These are phyloP conservation scores for Raphanus raphanistrum DNA, from an alignment of 345 rosid genomes.

Conservation along the genomic window DNA sequence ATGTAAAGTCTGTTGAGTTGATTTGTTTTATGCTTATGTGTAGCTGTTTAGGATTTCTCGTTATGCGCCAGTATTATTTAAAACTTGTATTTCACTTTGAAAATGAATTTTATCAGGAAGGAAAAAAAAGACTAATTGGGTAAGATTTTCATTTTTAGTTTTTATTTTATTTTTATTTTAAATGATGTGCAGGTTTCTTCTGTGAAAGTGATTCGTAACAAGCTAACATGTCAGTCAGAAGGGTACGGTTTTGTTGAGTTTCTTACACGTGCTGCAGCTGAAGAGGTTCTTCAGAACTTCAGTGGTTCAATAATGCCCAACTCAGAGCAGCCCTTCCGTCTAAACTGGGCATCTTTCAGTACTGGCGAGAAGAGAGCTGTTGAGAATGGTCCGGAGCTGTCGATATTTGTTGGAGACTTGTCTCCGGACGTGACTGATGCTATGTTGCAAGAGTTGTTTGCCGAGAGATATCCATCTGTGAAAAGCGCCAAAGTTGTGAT, in stretches of 20 bases:
- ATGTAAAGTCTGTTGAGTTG: background rate
- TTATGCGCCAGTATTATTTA: too few relatives aligned
- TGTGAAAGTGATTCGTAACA: constrained; percentile 87
- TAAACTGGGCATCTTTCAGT: constrained; percentile 93
- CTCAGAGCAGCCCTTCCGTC: constrained; percentile 80
- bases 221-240: constrained; percentile 84
- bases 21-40: background rate
- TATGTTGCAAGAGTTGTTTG: constrained; percentile 75
- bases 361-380: constrained; percentile 68
- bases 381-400: constrained; percentile 77
- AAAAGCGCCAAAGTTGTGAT: constrained; percentile 94
- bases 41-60: background rate
- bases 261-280: constrained; percentile 70
- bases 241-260: constrained; percentile 97
- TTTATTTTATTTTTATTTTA: background rate
- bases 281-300: constrained; percentile 79
- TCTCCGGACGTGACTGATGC: constrained; percentile 91
- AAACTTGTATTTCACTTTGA: background rate
- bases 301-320: constrained; percentile 82
- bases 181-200: constrained; percentile 57
- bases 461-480: constrained; percentile 76
- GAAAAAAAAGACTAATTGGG: background rate
- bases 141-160: constrained; percentile 7
- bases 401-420: constrained; percentile 93
- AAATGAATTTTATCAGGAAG: background rate